A percentile compares a stretch with the other conserved stretches of the same genome.
phyloP scores from a whole-genome alignment of 1,284 basidiomycete species.

The Inonotus obliquus region DNA sequence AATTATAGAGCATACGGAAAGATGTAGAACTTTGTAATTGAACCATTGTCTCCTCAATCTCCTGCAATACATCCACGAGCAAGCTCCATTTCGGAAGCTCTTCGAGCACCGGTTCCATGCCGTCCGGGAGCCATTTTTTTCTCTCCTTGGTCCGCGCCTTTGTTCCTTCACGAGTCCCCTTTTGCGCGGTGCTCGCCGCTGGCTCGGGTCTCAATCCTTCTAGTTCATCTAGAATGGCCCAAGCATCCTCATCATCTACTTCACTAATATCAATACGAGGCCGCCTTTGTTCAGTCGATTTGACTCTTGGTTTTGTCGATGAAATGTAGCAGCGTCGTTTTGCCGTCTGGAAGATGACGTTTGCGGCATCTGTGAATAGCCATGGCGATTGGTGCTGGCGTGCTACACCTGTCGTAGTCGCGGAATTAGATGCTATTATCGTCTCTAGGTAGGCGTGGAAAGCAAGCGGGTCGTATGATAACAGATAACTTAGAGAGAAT shows the following conservation, averaged over 20 bases:
- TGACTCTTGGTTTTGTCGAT: constrained; percentile 23
- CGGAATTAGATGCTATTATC: constrained; percentile 72
- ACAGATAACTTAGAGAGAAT: constrained; percentile 58
- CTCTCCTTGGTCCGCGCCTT: constrained; percentile 18
- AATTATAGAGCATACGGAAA: constrained; percentile 1
- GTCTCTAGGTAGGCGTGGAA: constrained; percentile 94
- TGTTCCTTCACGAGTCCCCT: constrained; percentile 21
- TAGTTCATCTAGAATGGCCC: constrained; percentile 63
- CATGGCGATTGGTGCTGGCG: constrained; percentile 74
- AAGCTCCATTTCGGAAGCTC: constrained; percentile 95
- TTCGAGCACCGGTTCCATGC: constrained; percentile 85
- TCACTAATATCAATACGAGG: constrained; percentile 24
- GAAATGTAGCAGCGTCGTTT: constrained; percentile 70
- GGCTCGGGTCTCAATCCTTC: constrained; percentile 32
- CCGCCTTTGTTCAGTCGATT: constrained; percentile 5
- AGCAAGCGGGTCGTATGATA: constrained; percentile 88
- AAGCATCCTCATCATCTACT: constrained; percentile 65
- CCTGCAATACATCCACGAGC: constrained; percentile 80
- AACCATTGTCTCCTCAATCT: constrained; percentile 88
- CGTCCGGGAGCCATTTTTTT: constrained; percentile 65
- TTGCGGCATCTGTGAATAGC: constrained; percentile 88
- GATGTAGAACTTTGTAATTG: constrained; percentile 44
- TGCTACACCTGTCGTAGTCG: constrained; percentile 43
- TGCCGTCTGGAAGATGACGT: constrained; percentile 83
- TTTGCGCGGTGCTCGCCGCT: background rate